phyloP scores from a whole-genome alignment of 805 yeast species.

The Sugiyamaella lignohabitans region DNA sequence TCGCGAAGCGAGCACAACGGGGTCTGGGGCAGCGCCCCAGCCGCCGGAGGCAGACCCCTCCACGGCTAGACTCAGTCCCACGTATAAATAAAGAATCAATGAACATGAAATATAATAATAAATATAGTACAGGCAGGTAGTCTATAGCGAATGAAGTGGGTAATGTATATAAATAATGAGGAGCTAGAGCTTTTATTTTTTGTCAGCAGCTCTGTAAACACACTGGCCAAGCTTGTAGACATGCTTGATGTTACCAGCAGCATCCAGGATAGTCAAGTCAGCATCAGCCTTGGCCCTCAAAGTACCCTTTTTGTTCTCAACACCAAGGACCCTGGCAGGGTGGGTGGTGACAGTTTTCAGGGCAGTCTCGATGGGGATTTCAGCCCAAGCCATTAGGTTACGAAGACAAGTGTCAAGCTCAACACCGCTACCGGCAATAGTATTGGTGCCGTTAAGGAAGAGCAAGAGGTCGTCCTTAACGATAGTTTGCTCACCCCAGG shows the following conservation, averaged over 20 bases:
- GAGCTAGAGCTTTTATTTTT: not conserved
- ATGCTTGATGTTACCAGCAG: constrained; percentile 38
- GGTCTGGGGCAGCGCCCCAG: too few relatives aligned
- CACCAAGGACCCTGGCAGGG: constrained; percentile 45
- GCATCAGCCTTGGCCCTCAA: constrained; percentile 51
- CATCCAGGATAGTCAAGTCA: constrained; percentile 44
- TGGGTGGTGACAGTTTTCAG: constrained; percentile 49
- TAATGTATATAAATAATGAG: not conserved
- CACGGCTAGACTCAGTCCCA: too few relatives aligned
- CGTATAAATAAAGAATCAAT: too few relatives aligned
- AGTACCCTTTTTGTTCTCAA: constrained; percentile 43
- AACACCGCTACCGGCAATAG: constrained; percentile 59
- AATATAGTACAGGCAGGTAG: too few relatives aligned
- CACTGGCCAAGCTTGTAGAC: constrained; percentile 48
- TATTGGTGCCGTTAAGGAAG: constrained; percentile 46
- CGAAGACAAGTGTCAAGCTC: constrained; percentile 45
- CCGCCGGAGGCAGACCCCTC: too few relatives aligned
- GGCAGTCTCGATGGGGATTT: constrained; percentile 45
- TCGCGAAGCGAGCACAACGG: too few relatives aligned
- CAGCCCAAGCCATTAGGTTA: constrained; percentile 46
- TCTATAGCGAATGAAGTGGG: constrained; percentile 2
- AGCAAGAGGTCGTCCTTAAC: constrained; percentile 43
- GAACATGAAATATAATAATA: too few relatives aligned
- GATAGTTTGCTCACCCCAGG: constrained; percentile 44
- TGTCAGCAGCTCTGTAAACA: constrained; percentile 17